phyloP scores from a whole-genome alignment of 305 asterid species.

The Plantago coronopus region DNA sequence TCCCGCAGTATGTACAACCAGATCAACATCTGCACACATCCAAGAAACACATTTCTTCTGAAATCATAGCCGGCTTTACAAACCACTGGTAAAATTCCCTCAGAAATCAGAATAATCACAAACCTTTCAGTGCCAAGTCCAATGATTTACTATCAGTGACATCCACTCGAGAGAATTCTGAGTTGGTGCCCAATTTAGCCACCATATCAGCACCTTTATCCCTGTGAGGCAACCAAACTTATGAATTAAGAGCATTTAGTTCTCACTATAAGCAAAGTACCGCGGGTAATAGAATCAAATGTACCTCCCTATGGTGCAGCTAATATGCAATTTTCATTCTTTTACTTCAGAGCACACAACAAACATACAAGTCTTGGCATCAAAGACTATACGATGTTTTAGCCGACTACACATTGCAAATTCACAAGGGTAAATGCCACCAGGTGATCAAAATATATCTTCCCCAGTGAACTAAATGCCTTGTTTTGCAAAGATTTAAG shows the following conservation, averaged over 20 bases:
- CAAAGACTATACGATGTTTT: too few species aligned
- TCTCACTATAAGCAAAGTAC: neutral
- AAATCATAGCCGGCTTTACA: neutral
- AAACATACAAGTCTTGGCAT: too few species aligned
- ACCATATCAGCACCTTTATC: constrained; percentile 73
- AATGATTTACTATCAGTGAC: constrained; percentile 48
- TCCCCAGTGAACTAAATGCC: too few species aligned
- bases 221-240: constrained; percentile 35
- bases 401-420: too few species aligned
- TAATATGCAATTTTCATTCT: too few species aligned
- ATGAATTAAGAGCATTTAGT: constrained; percentile 1
- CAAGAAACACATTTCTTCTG: neutral
- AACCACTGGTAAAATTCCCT: constrained; percentile 4
- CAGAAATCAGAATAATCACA: constrained; percentile 28
- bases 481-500: too few species aligned
- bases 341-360: too few species aligned
- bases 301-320: too few species aligned
- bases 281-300: too few species aligned
- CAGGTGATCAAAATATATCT: neutral
- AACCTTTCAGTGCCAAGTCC: constrained; percentile 57
- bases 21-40: constrained; percentile 64
- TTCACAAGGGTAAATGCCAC: neutral
- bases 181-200: constrained; percentile 46
- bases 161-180: constrained; percentile 63
- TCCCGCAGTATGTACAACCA: constrained; percentile 84